Evolutionary conservation across 257 asterid genomes (phyloP), one percentile per base, ranked within the genome.

Genomic region (Nicotiana benthamiana): DNA sequence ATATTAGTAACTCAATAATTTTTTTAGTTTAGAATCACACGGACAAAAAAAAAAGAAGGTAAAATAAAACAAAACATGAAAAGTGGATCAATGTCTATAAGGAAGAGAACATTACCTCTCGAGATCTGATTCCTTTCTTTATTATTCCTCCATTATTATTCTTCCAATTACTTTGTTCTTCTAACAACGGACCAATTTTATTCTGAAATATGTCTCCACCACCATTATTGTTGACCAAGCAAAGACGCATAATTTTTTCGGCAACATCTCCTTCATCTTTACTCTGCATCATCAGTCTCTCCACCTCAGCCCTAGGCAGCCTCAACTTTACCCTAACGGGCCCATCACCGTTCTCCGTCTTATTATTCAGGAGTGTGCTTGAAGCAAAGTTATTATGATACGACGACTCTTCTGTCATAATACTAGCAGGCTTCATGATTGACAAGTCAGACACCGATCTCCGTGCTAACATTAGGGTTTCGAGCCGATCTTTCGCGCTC

Each of bases 401-500:
- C 6, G 77, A 46, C 2, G 66, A 20, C 11, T 83, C 90, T 6
- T 67, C 87, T 10, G 3, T 13, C 52, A 86, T 86, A 8, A 82
- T 85, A 82, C 90, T 87, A 1, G 93, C 54, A 43, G 93, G 92
- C 86, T 81, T 90, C 93, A 91, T 75, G 26, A 83, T 80, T 11
- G 97, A 81, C 34, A 95, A 77, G 85, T 95, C 99, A 34, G 99
- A 95, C 18, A 86, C 77, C 9, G 98, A 93, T 4, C 99, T 89
- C 65, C 93, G 88, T 2, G 95, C 87, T 85, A 95, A 80, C 98
- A 93, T 89, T 20, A 95, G 85, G 82, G 92, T 90, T 87, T 95
- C 99, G 48, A 95, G 98, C 82, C 98, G 83, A 68, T 95, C 99
- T 83, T 95, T 93, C 0, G 99, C 98, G 85, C 89, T 87, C 99